phyloP scores from a whole-genome alignment of 139 green algal genomes.

The Eudorina sp. region DNA sequence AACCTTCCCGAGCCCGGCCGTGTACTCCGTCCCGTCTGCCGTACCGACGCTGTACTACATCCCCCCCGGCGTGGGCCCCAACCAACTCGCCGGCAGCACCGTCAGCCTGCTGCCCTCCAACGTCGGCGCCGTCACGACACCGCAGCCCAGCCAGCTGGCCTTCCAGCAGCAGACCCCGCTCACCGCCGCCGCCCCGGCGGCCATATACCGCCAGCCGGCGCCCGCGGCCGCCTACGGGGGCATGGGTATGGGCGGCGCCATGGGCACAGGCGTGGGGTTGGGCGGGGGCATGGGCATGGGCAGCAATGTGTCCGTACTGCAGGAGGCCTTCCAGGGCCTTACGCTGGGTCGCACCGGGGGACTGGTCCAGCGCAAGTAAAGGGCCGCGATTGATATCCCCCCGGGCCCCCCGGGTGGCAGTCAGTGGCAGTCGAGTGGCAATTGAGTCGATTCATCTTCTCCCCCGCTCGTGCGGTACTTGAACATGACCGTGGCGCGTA shows the following conservation, averaged over 20 bases:
- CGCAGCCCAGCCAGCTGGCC: background rate
- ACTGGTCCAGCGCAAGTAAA: slow-evolving; percentile 15
- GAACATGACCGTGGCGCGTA: too few relatives aligned
- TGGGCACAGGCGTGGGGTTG: slow-evolving; percentile 9
- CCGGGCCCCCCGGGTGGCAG: too few relatives aligned
- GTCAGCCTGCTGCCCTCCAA: slow-evolving; percentile 25
- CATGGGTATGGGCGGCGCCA: slow-evolving; percentile 8
- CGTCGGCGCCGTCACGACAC: background rate
- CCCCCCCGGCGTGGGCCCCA: slow-evolving; percentile 9
- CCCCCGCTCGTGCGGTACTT: too few relatives aligned
- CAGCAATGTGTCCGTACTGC: slow-evolving; percentile 20
- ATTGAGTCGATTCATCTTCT: too few relatives aligned
- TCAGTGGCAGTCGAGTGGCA: too few relatives aligned
- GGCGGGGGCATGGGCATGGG: slow-evolving; percentile 31
- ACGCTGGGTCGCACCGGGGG: background rate
- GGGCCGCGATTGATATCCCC: too few relatives aligned
- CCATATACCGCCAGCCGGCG: slow-evolving; percentile 32
- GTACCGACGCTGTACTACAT: slow-evolving; percentile 42
- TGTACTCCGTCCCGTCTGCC: slow-evolving; percentile 40
- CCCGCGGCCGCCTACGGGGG: background rate
- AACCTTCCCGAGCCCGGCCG: slow-evolving; percentile 27
- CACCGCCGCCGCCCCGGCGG: background rate
- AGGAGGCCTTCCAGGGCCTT: slow-evolving; percentile 37
- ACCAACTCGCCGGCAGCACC: slow-evolving; percentile 28
- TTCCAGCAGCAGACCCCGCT: slow-evolving; percentile 19